Evolutionary conservation across 2,329 filamentous ascomycete species (phyloP), one percentile per base, ranked within the genome.

Genomic region (Colletotrichum sidae): DNA sequence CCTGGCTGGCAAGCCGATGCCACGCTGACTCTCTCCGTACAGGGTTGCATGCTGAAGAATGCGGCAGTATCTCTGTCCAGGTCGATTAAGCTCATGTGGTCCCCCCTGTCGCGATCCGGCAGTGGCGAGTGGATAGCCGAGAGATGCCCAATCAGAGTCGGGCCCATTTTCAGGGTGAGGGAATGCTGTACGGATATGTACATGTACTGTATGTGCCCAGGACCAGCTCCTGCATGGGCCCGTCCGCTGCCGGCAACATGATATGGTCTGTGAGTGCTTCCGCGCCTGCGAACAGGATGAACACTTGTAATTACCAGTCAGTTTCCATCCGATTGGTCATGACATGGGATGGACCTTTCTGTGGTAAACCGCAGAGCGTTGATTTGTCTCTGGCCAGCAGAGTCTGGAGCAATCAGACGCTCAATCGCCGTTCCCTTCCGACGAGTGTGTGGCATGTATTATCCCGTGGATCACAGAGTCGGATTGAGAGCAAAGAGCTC

Each of bases 141-240:
- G 10, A 8, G 15, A 13, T 15, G 35, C 8, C 58, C 58, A 62
- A 63, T 57, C 47, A 34, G 3, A n/a, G 12, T 49, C 12, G n/a
- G 15, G 13, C 8, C 17, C 7, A n/a, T 17, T 41, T 12, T 17
- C 17, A 2, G 10, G 13, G 37, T 33, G 33, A 53, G 35, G 47
- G 58, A 15, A 49, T 47, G 37, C 35, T 3, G 17, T 17, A 17
- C 1, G 17, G 2, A 17, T 17, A 2, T 2, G 17, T 17, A 17
- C 17, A 17, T 2, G 17, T 17, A 17, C 17, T 17, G 17, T 17
- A 17, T 17, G 17, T 17, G 17, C 17, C 17, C 17, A 35, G 8
- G 46, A 13, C 33, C 35, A 46, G 15, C 62, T 55, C 63, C 52
- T 62, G 63, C 63, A 65, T 65, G 62, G 62, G 63, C 55, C n/a